These are phyloP conservation scores for Eimeria mitis DNA, from an alignment of 169 alveolate genomes.

Conservation along the genomic window DNA sequence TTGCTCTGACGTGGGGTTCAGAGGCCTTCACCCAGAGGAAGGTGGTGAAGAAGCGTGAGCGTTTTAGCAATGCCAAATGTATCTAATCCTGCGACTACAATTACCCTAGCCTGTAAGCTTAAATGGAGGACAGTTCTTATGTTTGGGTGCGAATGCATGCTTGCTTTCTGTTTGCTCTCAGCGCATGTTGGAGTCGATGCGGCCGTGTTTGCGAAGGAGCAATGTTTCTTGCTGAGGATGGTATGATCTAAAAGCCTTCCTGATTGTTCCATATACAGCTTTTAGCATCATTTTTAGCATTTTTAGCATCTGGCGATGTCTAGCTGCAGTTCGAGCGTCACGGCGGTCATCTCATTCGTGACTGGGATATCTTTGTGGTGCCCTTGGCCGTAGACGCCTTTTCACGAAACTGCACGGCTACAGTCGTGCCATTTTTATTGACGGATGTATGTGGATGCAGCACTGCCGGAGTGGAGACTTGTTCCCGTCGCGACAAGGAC, in stretches of 20 bases:
- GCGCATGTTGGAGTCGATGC: constrained; percentile 73
- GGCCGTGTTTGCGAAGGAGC: constrained; percentile 73
- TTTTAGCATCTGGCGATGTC: background rate
- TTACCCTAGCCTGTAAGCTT: background rate
- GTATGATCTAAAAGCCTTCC: background rate
- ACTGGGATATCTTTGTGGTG: background rate
- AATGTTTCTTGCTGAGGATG: constrained; percentile 68
- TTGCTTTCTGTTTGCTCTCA: background rate
- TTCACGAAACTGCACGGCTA: background rate
- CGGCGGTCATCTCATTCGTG: background rate
- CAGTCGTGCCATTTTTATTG: background rate
- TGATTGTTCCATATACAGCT: background rate
- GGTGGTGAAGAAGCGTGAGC: constrained; percentile 71
- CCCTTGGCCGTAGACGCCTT: background rate
- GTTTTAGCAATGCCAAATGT: background rate
- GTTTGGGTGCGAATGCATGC: background rate
- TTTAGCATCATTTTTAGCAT: background rate
- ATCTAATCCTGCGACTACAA: no score
- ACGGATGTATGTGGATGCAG: constrained; percentile 6
- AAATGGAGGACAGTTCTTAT: background rate
- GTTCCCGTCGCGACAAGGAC: constrained; percentile 69
- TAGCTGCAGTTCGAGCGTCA: background rate
- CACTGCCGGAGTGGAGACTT: constrained; percentile 71
- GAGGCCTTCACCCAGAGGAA: constrained; percentile 70
- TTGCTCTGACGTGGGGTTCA: constrained; percentile 53